Base-by-base conservation (phyloP, 2,329 filamentous ascomycete genomes). In the Xylaria polymorpha region DNA sequence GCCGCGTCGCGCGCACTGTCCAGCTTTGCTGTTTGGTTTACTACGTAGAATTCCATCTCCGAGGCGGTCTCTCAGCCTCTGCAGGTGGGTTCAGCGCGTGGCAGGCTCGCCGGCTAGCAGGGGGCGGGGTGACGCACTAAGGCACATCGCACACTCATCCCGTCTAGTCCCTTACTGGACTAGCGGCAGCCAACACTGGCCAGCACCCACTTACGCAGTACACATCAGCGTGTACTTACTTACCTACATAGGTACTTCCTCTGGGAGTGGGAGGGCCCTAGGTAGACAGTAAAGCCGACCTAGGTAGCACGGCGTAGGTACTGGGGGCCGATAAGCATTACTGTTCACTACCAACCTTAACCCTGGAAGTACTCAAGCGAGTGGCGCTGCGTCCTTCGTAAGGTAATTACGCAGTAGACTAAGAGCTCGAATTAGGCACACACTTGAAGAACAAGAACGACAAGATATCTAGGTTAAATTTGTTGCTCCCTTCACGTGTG, bases 341-440 rank as follows among this genome's bases (percentile, higher is more conserved):
- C 69, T 69, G 69, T 71, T 63, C 66, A 64, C n/a, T 39, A 56
- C 44, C 20, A 8, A 48, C 29, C n/a, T 59, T 15, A 62, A 35
- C 25, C 41, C n/a, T 62, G 71, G 72, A 66, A 69, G 55, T 57
- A 35, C 62, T 68, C 43, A 61, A 72, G 70, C 72, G 53, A 57
- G 67, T 60, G 35, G 57, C 32, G 53, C 71, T 71, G 70, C 68
- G 61, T 71, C 61, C 67, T 63, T 71, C 63, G 65, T 64, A 62
- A 69, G 66, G 72, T 50, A 50, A 59, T 59, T 65, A 61, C 66
- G 58, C 66, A 69, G 51, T 51, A 20, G 29, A 35, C 29, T 20
- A 58, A 61, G 44, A 64, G 32, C 50, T 29, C 39, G 20, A 15
- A 56, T 35, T 59, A 69, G 60, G 61, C 59, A 63, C 55, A 15